Percentiles rank a stretch among this genome's conserved stretches.
Evolutionary conservation across 106 monocot genomes (phyloP).

Genomic region (Vanilla planifolia): DNA sequence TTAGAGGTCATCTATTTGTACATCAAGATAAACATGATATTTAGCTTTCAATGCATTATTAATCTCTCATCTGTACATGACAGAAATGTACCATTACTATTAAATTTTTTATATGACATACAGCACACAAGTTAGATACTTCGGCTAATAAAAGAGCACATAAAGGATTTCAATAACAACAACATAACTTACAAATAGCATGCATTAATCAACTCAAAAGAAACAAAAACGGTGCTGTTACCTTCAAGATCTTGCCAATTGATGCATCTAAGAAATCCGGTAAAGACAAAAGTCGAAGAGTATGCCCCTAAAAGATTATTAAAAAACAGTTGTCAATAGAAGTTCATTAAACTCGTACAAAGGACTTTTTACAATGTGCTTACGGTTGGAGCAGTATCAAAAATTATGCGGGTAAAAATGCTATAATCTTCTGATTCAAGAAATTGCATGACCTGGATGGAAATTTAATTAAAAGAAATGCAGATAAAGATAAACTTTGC

Average conservation of each 20-base stretch:
- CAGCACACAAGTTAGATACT: too few relatives aligned
- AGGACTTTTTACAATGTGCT: slow-evolving; percentile 6
- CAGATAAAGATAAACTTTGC: background rate
- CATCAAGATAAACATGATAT: too few relatives aligned
- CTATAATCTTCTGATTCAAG: slow-evolving; percentile 86
- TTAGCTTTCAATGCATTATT: too few relatives aligned
- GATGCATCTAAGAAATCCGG: slow-evolving; percentile 98
- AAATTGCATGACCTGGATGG: slow-evolving; percentile 94
- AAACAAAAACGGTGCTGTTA: slow-evolving; percentile 5
- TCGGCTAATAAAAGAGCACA: too few relatives aligned
- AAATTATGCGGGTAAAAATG: slow-evolving; percentile 93
- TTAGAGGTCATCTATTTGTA: too few relatives aligned
- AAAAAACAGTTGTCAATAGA: background rate
- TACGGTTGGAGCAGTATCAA: slow-evolving; percentile 98
- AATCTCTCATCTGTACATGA: too few relatives aligned
- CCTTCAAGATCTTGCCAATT: slow-evolving; percentile 93
- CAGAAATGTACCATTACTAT: too few relatives aligned
- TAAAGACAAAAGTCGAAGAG: slow-evolving; percentile 91
- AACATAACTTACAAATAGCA: background rate
- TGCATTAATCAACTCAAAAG: background rate
- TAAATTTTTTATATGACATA: too few relatives aligned
- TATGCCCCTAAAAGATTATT: slow-evolving; percentile 60
- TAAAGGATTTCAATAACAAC: background rate
- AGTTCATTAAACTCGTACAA: background rate
- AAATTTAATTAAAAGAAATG: background rate